Conservation (phyloP, 2,329 filamentous ascomycete genomes). For the Colletotrichum ledebouriae region DNA sequence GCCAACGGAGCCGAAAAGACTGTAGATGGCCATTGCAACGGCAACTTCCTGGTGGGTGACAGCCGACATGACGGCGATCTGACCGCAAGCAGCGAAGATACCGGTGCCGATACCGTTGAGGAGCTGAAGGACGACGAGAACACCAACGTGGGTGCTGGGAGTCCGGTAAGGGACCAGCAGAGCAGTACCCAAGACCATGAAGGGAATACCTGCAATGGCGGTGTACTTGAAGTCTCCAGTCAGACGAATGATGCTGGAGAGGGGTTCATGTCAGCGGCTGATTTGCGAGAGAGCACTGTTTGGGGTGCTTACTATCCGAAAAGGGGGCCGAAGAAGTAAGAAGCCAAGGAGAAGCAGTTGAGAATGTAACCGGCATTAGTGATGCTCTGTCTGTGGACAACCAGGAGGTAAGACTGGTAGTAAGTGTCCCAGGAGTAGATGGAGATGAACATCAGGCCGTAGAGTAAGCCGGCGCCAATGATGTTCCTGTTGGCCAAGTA, state of each 20-base stretch:
- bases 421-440: slow-evolving; percentile 55
- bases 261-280: slow-evolving; percentile 45
- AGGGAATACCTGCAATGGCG: slow-evolving; percentile 51
- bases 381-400: slow-evolving; percentile 51
- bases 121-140: slow-evolving; percentile 55
- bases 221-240: slow-evolving; percentile 53
- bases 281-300: no score
- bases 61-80: slow-evolving; percentile 52
- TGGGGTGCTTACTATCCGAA: slow-evolving; percentile 50
- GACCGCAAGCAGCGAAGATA: slow-evolving; percentile 54
- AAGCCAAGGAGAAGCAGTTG: slow-evolving; percentile 54
- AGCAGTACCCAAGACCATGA: slow-evolving; percentile 48
- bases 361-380: slow-evolving; percentile 50
- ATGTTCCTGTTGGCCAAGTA: slow-evolving; percentile 58
- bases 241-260: slow-evolving; percentile 45
- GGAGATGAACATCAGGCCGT: slow-evolving; percentile 47
- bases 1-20: slow-evolving; percentile 50
- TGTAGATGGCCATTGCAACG: slow-evolving; percentile 51
- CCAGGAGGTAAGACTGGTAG: slow-evolving; percentile 57
- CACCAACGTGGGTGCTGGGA: slow-evolving; percentile 49
- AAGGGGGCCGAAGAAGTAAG: slow-evolving; percentile 53
- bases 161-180: slow-evolving; percentile 54
- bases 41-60: slow-evolving; percentile 51
- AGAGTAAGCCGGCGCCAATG: slow-evolving; percentile 46
- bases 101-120: slow-evolving; percentile 54